Percentiles rank a stretch among this genome's conserved stretches.
Conservation (phyloP, 2,329 filamentous ascomycete species). For the Colletotrichum godetiae region DNA sequence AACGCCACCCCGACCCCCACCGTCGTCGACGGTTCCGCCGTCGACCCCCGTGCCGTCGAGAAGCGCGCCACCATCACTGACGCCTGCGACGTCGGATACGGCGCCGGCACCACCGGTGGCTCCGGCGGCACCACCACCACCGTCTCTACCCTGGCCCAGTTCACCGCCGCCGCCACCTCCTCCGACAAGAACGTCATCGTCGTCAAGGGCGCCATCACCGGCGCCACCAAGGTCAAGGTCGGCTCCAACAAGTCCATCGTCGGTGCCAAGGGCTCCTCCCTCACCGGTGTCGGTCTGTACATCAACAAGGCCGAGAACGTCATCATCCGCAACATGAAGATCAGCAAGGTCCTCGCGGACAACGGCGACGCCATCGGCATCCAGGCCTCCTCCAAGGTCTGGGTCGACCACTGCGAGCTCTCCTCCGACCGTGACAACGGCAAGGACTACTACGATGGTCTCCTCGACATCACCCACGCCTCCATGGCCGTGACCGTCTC, state of each 20-base stretch:
- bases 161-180: slow-evolving; percentile 59
- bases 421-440: slow-evolving; percentile 67
- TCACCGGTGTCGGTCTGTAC: slow-evolving; percentile 61
- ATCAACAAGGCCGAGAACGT: slow-evolving; percentile 67
- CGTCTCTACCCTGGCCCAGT: slow-evolving; percentile 60
- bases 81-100: slow-evolving; percentile 49
- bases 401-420: slow-evolving; percentile 76
- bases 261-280: slow-evolving; percentile 49
- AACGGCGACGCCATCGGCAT: slow-evolving; percentile 71
- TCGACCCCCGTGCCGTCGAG: slow-evolving; percentile 37
- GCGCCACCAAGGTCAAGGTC: slow-evolving; percentile 52
- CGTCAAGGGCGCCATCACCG: slow-evolving; percentile 53
- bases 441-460: slow-evolving; percentile 79
- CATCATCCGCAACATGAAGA: slow-evolving; percentile 71
- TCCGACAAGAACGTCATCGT: slow-evolving; percentile 54
- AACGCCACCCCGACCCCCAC: slow-evolving; percentile 46
- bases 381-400: slow-evolving; percentile 67
- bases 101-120: slow-evolving; percentile 61
- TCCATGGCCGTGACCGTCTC: slow-evolving; percentile 69
- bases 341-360: slow-evolving; percentile 65
- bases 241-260: slow-evolving; percentile 60
- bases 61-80: slow-evolving; percentile 51
- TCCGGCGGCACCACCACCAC: slow-evolving; percentile 61
- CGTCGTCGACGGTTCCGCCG: slow-evolving; percentile 40
- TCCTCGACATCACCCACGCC: slow-evolving; percentile 72